These are phyloP conservation scores for Gnomoniopsis sp. DNA, from an alignment of 2,329 filamentous ascomycete genomes.

Conservation along the genomic window DNA sequence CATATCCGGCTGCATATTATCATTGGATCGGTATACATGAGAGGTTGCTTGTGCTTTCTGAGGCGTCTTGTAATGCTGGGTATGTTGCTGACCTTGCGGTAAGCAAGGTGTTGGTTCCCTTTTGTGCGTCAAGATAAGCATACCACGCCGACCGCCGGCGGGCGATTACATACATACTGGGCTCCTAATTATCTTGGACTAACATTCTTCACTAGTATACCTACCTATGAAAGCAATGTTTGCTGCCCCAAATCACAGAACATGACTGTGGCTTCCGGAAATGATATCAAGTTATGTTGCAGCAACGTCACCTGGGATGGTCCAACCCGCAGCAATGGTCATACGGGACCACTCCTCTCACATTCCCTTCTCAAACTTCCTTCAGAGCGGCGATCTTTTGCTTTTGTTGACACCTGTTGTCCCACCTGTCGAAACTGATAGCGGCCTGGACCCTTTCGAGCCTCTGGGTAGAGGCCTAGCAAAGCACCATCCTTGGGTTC, in stretches of 20 bases:
- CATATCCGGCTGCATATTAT: not conserved
- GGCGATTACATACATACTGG: not conserved
- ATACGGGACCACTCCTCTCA: slow-evolving; percentile 42
- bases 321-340: slow-evolving; percentile 26
- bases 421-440: slow-evolving; percentile 39
- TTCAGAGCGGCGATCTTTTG: slow-evolving; percentile 51
- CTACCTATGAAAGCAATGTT: slow-evolving; percentile 6
- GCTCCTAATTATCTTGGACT: not conserved
- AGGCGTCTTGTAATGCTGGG: not conserved
- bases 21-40: slow-evolving; percentile 5
- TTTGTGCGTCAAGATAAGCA: slow-evolving; percentile 2
- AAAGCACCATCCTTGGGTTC: slow-evolving; percentile 55
- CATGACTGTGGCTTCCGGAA: slow-evolving; percentile 16
- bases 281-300: slow-evolving; percentile 17
- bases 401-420: slow-evolving; percentile 59
- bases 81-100: slow-evolving; percentile 12
- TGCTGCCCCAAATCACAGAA: slow-evolving; percentile 5
- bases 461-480: slow-evolving; percentile 63
- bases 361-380: slow-evolving; percentile 43
- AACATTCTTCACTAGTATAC: slow-evolving; percentile 8
- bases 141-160: not conserved
- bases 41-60: slow-evolving; percentile 3
- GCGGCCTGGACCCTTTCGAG: slow-evolving; percentile 64
- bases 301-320: slow-evolving; percentile 19
- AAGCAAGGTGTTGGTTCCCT: slow-evolving; percentile 7